Base-by-base conservation (phyloP, 2,329 filamentous ascomycete species). In the Fusarium anthophilum region DNA sequence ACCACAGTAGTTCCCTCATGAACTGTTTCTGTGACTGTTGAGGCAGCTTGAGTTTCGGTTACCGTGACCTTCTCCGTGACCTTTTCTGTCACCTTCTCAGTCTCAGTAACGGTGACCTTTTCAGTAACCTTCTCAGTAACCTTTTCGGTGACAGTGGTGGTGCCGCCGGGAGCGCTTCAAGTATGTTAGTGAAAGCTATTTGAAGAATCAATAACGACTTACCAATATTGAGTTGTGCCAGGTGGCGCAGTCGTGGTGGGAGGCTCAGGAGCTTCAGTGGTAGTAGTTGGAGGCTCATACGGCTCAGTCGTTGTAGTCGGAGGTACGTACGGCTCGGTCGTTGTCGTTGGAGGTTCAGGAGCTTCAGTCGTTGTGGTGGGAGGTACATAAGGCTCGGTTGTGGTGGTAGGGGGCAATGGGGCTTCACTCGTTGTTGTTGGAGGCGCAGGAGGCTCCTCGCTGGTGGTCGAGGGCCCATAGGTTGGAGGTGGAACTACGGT, bases 141-240 rank as follows among this genome's bases (percentile, higher is more conserved):
- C 55, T 48, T 58, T 22, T 58, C 45, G 13, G 56, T 59, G 14
- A 68, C 44, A 22, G 65, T 68, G 18, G 38, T 30, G 39, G 41
- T 51, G 24, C 58, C 41, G 11, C 47, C 63, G 26, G 65, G 65
- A 26, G 41, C 48, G 41, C 67, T 72, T 58, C n/a, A 18, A 22
- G 48, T 2, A 17, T 26, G 57, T 72, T 54, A 72, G 53, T 24
- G 13, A 50, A 30, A 30, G 9, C 30, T 28, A 38, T 30, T 43
- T 26, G 6, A 45, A n/a, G 17, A 13, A 24, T 15, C 18, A 10
- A 39, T 8, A 18, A 6, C 5, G 12, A 41, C 66, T 61, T 66
- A 70, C 68, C 68, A 70, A 56, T 65, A 47, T 28, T 48, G 54
- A 32, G 66, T 69, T 47, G 55, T 68, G 6, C 20, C 64, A 28